These are phyloP conservation scores for Fibroporia radiculosa DNA, from an alignment of 768 basidiomycete species.

Conservation along the genomic window DNA sequence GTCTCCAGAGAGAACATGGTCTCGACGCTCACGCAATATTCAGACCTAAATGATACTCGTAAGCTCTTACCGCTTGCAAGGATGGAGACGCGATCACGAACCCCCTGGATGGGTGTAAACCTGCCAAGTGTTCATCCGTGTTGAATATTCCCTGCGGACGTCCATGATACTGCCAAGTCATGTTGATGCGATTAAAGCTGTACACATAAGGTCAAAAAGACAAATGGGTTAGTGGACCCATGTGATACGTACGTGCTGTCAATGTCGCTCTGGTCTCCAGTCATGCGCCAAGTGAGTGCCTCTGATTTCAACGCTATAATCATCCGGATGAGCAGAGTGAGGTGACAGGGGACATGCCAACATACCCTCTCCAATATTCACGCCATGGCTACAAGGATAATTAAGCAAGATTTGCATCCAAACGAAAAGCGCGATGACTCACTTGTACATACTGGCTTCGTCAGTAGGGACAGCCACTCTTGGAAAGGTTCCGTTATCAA, in stretches of 20 bases:
- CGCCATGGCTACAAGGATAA: not conserved
- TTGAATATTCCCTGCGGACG: slow-evolving; percentile 48
- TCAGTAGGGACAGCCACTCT: not conserved
- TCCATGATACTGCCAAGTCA: slow-evolving; percentile 52
- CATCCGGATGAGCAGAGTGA: no score
- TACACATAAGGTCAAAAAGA: not conserved
- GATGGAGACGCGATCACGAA: slow-evolving; percentile 18
- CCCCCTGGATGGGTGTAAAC: slow-evolving; percentile 46
- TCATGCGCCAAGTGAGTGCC: not conserved
- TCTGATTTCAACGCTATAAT: slow-evolving; percentile 1
- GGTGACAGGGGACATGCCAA: not conserved
- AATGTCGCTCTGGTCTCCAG: slow-evolving; percentile 2
- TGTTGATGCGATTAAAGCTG: slow-evolving; percentile 24
- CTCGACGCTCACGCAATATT: slow-evolving; percentile 50
- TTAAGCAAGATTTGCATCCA: no score
- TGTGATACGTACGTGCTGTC: not conserved
- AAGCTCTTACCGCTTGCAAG: not conserved
- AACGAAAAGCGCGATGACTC: no score
- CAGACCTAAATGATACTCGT: slow-evolving; percentile 30
- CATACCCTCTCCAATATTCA: not conserved
- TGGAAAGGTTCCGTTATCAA: slow-evolving; percentile 2
- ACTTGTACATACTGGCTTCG: not conserved
- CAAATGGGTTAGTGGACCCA: not conserved
- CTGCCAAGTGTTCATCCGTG: slow-evolving; percentile 51
- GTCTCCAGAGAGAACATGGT: slow-evolving; percentile 49